Evolutionary conservation across 2,329 filamentous ascomycete genomes (phyloP).

Genomic region (Sphaerostilbella broomeana): DNA sequence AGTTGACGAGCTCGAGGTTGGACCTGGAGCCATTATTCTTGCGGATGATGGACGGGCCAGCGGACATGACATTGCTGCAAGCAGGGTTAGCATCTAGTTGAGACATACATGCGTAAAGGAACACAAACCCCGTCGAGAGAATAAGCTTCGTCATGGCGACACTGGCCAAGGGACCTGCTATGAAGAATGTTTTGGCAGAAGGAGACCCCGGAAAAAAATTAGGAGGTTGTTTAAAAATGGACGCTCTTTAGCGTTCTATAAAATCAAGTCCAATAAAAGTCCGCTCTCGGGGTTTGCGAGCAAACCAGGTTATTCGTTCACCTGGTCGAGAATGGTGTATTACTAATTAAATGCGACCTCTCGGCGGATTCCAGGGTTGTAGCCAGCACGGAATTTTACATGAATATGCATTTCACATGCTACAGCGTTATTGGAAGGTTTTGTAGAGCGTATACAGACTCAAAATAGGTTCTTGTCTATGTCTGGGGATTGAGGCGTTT

Average conservation of each 20-base stretch:
- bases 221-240: neutral
- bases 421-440: no score
- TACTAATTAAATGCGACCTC: constrained; percentile 8
- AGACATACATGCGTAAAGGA: no score
- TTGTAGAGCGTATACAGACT: no score
- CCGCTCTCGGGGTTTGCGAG: constrained; percentile 6
- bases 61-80: constrained; percentile 72
- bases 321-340: no score
- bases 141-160: constrained; percentile 66
- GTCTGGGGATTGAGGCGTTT: no score
- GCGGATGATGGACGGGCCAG: constrained; percentile 75
- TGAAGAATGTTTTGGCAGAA: neutral
- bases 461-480: no score
- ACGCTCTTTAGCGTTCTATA: neutral
- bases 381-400: no score
- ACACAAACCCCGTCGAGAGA: constrained; percentile 76
- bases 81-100: constrained; percentile 9
- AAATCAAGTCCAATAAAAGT: neutral
- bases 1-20: constrained; percentile 87
- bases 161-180: neutral
- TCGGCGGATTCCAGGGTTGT: constrained; percentile 10
- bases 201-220: neutral
- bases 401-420: no score
- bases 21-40: constrained; percentile 68
- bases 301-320: no score